Evolutionary conservation across 768 basidiomycete species (phyloP).

Genomic region (Xerocomellus chrysenteron): DNA sequence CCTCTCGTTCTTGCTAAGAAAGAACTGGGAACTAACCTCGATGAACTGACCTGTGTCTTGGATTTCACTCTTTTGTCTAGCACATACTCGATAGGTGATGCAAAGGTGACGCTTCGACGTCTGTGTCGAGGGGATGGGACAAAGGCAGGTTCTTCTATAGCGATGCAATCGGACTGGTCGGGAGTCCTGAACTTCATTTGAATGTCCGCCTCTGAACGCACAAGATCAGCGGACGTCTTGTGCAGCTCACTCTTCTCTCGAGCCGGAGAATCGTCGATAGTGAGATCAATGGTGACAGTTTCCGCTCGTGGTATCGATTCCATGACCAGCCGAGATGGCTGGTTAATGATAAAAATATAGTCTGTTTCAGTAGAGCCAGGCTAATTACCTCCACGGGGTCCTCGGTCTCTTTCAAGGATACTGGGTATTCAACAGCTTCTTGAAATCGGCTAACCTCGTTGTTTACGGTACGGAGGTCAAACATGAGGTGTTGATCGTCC

Average conservation of each 20-base stretch:
- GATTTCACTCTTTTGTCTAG: slow-evolving; percentile 1
- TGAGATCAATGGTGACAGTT: slow-evolving; percentile 45
- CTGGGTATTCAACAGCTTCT: background rate
- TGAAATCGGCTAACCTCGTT: background rate
- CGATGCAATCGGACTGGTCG: background rate
- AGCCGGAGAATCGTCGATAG: slow-evolving; percentile 31
- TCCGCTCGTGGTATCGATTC: slow-evolving; percentile 22
- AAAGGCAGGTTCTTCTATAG: background rate
- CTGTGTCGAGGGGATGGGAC: slow-evolving; percentile 5
- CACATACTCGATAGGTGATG: slow-evolving; percentile 25
- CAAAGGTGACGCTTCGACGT: slow-evolving; percentile 29
- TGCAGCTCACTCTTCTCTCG: background rate
- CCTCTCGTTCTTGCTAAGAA: background rate
- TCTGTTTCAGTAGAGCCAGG: background rate
- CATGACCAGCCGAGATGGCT: slow-evolving; percentile 10
- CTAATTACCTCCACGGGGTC: slow-evolving; percentile 10
- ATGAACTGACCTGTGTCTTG: background rate
- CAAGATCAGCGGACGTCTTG: background rate
- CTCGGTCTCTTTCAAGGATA: slow-evolving; percentile 3
- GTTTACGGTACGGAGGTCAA: background rate
- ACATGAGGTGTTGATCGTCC: background rate
- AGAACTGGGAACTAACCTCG: slow-evolving; percentile 8
- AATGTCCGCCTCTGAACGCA: background rate
- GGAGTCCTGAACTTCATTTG: background rate
- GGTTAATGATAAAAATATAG: slow-evolving; percentile 2